Evolutionary conservation across 2,329 filamentous ascomycete species (phyloP), one percentile per base, ranked within the genome.

Genomic region (Ceratocystis cubensis): DNA sequence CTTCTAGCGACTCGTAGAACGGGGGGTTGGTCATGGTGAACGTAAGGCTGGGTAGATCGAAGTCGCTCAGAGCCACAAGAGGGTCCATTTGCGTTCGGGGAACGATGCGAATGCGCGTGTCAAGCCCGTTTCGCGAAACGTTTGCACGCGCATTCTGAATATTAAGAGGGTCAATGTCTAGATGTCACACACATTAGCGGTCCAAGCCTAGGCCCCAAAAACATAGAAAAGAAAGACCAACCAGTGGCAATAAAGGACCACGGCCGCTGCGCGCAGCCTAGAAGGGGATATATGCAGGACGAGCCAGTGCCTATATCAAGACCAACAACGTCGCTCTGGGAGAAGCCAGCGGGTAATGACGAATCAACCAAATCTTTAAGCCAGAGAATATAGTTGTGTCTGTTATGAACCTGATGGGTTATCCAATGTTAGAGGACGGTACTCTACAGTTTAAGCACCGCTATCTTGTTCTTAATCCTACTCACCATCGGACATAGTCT

Each of bases 11-110:
- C n/a, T 80, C 75, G 77, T 96, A 97, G 76, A 99, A 99, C 0
- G 94, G 94, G 0, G 94, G 94, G 71, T 99, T 99, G 70, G 88
- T 93, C 85, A 97, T 95, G 67, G 84, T 85, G 73, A 97, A 96
- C 73, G 93, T 87, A 56, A 96, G 79, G 2, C 69, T 72, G 6
- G 76, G 73, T 3, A 82, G 73, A 25, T 74, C 75, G 0, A 86
- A 72, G 0, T 79, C 79, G 48, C 84, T 78, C 0, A 91, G 73
- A 0, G 88, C 86, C 5, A 97, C 80, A 1, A 96, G 76, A 0
- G 77, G 71, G 45, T 81, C 82, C 0, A 76, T 73, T 0, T 77
- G 70, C 0, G 77, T 74, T 1, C 84, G 85, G 50, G 80, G 74
- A 0, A 90, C 71, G 0, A 96, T 73, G 2, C 75, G 83, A 67